phyloP scores from a whole-genome alignment of 1,139 yeast species.

The Sugiyamaella pinicola region DNA sequence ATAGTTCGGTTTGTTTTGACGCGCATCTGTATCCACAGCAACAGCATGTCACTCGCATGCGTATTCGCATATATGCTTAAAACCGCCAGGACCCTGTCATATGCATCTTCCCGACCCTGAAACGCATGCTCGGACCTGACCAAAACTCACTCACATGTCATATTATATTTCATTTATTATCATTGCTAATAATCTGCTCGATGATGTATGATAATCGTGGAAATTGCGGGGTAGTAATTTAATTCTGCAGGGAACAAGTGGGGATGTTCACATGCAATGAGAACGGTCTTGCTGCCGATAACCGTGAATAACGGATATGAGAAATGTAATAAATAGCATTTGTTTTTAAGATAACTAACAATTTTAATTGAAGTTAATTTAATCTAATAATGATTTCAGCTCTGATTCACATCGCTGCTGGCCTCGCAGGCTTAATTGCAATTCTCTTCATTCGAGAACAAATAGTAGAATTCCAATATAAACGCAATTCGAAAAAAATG shows the following conservation, averaged over 20 bases:
- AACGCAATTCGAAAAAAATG: slow-evolving; percentile 19
- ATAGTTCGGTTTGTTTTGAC: not conserved
- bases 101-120: not conserved
- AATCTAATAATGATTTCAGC: not conserved
- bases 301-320: not conserved
- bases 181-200: too few species aligned
- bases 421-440: slow-evolving; percentile 3
- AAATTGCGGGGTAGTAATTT: not conserved
- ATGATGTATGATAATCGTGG: not conserved
- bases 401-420: not conserved
- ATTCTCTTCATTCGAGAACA: slow-evolving; percentile 10
- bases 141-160: too few species aligned
- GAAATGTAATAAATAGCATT: not conserved
- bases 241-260: slow-evolving; percentile 1
- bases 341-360: too few species aligned
- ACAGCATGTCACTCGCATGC: too few species aligned
- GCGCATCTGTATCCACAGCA: not conserved
- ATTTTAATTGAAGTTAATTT: not conserved
- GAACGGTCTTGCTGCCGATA: not conserved
- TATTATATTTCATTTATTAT: not conserved
- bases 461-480: slow-evolving; percentile 19
- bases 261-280: slow-evolving; percentile 2
- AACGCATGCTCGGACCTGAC: too few species aligned
- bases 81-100: not conserved
- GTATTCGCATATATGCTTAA: not conserved